Percentiles rank a stretch among this genome's conserved stretches.
Evolutionary conservation across 225 moss, liverwort and hornwort genomes (phyloP).

Genomic region (Neckera pumila): DNA sequence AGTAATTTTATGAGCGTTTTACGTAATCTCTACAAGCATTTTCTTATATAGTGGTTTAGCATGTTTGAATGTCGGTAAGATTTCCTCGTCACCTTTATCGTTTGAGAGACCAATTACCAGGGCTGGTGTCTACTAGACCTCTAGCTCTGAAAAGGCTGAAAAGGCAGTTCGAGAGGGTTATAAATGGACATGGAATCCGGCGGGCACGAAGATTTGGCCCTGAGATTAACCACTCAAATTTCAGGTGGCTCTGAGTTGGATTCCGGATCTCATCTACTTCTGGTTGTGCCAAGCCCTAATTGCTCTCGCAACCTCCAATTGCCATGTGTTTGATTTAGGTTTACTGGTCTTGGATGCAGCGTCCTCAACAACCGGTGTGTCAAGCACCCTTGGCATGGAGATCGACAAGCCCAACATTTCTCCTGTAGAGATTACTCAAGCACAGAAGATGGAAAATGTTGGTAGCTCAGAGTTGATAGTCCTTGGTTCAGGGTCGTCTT

Average conservation of each 20-base stretch:
- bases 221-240: background rate
- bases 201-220: background rate
- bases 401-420: background rate
- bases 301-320: background rate
- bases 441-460: conserved; percentile 6
- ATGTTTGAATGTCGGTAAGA: background rate
- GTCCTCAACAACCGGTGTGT: conserved; percentile 26
- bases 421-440: background rate
- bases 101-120: background rate
- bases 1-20: background rate
- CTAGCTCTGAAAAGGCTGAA: background rate
- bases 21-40: background rate
- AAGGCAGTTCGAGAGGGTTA: background rate
- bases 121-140: background rate
- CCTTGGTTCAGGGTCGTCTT: conserved; percentile 86
- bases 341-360: conserved; percentile 46
- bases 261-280: background rate
- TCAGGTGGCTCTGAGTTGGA: background rate
- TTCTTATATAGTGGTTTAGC: background rate
- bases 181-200: background rate
- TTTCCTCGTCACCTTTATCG: background rate
- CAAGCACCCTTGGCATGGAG: conserved; percentile 30
- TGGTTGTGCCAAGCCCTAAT: background rate
- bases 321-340: background rate
- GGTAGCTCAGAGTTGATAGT: conserved; percentile 72